Evolutionary conservation across 2,329 filamentous ascomycete genomes (phyloP).

Genomic region (Penicillium italicum): DNA sequence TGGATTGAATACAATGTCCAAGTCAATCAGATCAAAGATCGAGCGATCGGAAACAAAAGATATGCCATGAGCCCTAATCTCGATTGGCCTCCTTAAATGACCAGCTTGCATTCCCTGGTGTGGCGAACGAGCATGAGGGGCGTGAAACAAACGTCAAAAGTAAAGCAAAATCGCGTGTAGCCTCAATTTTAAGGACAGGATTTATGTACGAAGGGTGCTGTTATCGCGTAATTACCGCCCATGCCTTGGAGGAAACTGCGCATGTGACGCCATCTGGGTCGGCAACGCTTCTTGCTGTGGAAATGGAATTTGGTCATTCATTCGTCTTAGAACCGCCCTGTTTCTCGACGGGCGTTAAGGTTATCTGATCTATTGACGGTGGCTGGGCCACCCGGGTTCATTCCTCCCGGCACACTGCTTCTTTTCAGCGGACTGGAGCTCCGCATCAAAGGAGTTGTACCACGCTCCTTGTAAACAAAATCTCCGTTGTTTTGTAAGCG

Average conservation of each 20-base stretch:
- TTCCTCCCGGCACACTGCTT: conserved; percentile 39
- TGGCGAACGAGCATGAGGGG: conserved; percentile 9
- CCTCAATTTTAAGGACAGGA: neutral
- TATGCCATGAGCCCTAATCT: neutral
- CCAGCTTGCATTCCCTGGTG: conserved; percentile 15
- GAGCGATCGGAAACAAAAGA: neutral
- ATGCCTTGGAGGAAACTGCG: neutral
- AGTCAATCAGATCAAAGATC: neutral
- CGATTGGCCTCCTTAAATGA: neutral
- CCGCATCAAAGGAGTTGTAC: conserved; percentile 37
- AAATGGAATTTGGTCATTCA: conserved; percentile 9
- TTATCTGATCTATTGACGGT: conserved; percentile 34
- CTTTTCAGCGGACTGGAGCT: conserved; percentile 44
- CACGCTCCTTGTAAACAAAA: conserved; percentile 35
- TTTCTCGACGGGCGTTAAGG: conserved; percentile 28
- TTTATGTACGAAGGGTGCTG: conserved; percentile 6
- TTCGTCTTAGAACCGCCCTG: conserved; percentile 27
- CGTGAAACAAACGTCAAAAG: neutral
- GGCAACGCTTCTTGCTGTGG: neutral
- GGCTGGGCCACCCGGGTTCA: conserved; percentile 30
- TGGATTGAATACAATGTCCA: neutral
- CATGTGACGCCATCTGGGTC: neutral
- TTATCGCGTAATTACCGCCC: neutral
- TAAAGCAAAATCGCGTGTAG: conserved; percentile 2
- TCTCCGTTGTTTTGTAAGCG: conserved; percentile 40